Base-by-base conservation (phyloP, 768 basidiomycete species). In the Dentipellis fragilis region DNA sequence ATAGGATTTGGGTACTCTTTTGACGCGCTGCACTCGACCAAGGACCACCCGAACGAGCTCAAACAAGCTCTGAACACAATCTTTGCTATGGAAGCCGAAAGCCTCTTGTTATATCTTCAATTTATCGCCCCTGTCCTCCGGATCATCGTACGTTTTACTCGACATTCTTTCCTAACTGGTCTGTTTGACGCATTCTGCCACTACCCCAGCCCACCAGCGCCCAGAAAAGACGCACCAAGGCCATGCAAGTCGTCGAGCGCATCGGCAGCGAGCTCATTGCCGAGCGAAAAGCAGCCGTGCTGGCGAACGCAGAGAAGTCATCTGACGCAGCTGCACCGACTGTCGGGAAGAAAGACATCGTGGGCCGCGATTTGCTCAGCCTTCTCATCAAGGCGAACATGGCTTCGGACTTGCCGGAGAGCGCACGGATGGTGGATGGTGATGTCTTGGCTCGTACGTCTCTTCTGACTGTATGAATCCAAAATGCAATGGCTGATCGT, bases 311-410 rank as follows among this genome's bases (percentile, higher is more conserved):
- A n/a, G 57, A 60, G 49, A 42, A 34, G 7, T 54, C 57, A 10
- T 57, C 63, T 46, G n/a, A n/a, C 7, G n/a, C 36, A 35, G 58
- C 37, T 8, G 17, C 50, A 29, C 36, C 12, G 5, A 35, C 47
- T 1, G 70, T 71, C 10, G 65, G 72, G 68, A 67, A 71, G 56
- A 64, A 66, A n/a, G 62, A 53, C 10, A 51, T 71, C 12, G 61
- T 59, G 0, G 73, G 72, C 19, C 75, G 80, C n/a, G 85, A 87
- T 68, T 63, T 88, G 2, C 69, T 87, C 5, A 80, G 80, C 0
- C 62, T 85, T 22, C 71, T 87, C 4, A 70, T 87, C 45, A 74
- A 74, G 55, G 84, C 85, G 3, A 88, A 87, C 64, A 77, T 83
- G 70, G 76, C 80, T 0, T 77, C 75, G 0, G 81, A 88, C 62